Percentiles rank a stretch among this genome's conserved stretches.
Evolutionary conservation across 1,139 yeast species (phyloP).

Genomic region (Pichia sp.): DNA sequence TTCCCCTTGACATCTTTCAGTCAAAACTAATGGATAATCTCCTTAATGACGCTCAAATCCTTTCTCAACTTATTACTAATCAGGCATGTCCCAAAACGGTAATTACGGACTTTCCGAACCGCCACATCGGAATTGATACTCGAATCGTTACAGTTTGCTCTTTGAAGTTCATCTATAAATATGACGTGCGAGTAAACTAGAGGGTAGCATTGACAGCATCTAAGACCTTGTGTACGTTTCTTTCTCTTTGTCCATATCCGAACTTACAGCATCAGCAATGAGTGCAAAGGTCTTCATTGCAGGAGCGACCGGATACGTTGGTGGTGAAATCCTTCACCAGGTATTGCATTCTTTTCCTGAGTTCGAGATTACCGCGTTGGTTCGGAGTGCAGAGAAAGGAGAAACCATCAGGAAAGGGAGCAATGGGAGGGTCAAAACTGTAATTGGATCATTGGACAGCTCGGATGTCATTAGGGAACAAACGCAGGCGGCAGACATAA

Average conservation of each 20-base stretch:
- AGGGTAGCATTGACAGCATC: too few relatives aligned
- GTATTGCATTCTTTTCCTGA: slow-evolving; percentile 1
- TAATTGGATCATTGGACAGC: slow-evolving; percentile 3
- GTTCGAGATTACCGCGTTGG: slow-evolving; percentile 3
- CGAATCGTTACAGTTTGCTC: too few relatives aligned
- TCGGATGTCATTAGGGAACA: background rate
- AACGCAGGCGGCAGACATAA: slow-evolving; percentile 4
- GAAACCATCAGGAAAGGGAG: background rate
- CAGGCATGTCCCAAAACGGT: background rate
- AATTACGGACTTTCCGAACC: background rate
- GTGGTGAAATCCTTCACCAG: slow-evolving; percentile 7
- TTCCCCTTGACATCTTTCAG: background rate
- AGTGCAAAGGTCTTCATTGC: slow-evolving; percentile 1
- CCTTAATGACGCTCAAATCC: background rate
- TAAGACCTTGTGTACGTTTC: too few relatives aligned
- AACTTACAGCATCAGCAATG: background rate
- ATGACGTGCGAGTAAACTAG: too few relatives aligned
- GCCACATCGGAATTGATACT: background rate
- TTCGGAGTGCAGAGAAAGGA: slow-evolving; percentile 2
- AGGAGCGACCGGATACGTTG: slow-evolving; percentile 9
- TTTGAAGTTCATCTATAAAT: too few relatives aligned
- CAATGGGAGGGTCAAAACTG: slow-evolving; percentile 1
- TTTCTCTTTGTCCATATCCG: too few relatives aligned
- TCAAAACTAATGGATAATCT: background rate
- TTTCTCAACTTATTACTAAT: background rate